Evolutionary conservation across 805 yeast species (phyloP), one percentile per base, ranked within the genome.

Genomic region (Nakazawaea anatomiae): DNA sequence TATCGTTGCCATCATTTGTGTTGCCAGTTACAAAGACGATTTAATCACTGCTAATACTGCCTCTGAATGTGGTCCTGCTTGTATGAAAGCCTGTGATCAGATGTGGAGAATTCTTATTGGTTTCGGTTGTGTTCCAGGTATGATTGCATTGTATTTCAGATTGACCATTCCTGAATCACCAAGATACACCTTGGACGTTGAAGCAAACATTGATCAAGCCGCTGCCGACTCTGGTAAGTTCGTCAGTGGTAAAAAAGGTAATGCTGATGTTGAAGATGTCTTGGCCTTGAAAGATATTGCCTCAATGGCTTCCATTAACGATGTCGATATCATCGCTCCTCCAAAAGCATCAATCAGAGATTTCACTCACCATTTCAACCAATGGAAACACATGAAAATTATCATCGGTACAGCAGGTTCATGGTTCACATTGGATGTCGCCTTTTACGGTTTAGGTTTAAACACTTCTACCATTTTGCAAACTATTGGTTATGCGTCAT

Each of bases 91-190:
- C 50, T 79, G 86, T 71, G 96, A 89, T 72, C 89, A 84, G 73
- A 88, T 89, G 89, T 89, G 97, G 97, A 87, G 97, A 83, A 77
- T 89, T 56, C 70, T 89, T 53, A 71, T 89, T 65, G 96, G 97
- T 63, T 77, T 91, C 57, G 96, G 97, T 66, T 83, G 88, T 73
- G 86, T 89, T 59, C 96, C 97, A 59, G 96, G 96, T 70, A 58
- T 76, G 55, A 67, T 85, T 67, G 95, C 96, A 43, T 77, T 87
- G 59, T 90, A 90, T 76, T 90, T 80, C 76, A 87, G 97, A 80
- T 81, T 89, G 71, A 89, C 96, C 58, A 90, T 87, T 68, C 96
- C 96, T 58, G 97, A 88, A 76, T 88, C 96, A 50, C 97, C 96
- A 72, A 85, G 96, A 76, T 89, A 87, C 74, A 75, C 90, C 48